These are phyloP conservation scores for Macroventuria anomochaeta DNA, from an alignment of 2,329 filamentous ascomycete genomes.

Conservation along the genomic window DNA sequence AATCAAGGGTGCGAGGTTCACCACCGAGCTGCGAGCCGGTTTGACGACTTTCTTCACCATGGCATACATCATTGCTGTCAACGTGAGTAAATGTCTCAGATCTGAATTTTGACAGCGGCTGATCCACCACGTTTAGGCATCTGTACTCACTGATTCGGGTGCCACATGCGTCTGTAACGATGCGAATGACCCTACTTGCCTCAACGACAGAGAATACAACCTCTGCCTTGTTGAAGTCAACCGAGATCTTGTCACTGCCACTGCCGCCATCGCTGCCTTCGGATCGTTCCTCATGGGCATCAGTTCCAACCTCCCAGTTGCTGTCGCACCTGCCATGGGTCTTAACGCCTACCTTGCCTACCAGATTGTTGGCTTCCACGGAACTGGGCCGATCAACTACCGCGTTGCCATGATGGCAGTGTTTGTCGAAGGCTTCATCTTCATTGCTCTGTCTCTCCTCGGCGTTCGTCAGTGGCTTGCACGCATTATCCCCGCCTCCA, in stretches of 20 bases:
- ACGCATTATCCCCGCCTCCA: constrained; percentile 71
- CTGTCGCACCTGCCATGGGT: constrained; percentile 77
- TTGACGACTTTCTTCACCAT: constrained; percentile 69
- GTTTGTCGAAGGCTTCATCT: constrained; percentile 87
- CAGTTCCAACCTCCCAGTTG: constrained; percentile 79
- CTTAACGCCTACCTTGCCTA: constrained; percentile 91
- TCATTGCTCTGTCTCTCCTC: constrained; percentile 76
- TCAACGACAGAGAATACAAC: constrained; percentile 63
- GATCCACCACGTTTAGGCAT: constrained; percentile 37
- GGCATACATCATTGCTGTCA: constrained; percentile 67
- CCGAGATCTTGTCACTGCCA: constrained; percentile 82
- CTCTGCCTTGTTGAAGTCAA: constrained; percentile 70
- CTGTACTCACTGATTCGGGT: constrained; percentile 73
- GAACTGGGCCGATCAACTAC: constrained; percentile 71
- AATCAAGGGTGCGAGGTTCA: constrained; percentile 76
- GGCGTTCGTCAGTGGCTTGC: constrained; percentile 74
- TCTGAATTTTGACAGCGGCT: constrained; percentile 7
- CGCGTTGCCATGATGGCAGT: constrained; percentile 80
- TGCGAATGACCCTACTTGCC: constrained; percentile 59
- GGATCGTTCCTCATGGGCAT: constrained; percentile 82
- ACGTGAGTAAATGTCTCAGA: constrained; percentile 55
- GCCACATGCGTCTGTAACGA: constrained; percentile 77
- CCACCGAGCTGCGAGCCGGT: constrained; percentile 83
- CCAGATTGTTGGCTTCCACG: constrained; percentile 78
- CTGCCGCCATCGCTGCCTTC: constrained; percentile 81